Evolutionary conservation across 2,329 filamentous ascomycete genomes (phyloP).

Genomic region (Plenodomus biglobosus): DNA sequence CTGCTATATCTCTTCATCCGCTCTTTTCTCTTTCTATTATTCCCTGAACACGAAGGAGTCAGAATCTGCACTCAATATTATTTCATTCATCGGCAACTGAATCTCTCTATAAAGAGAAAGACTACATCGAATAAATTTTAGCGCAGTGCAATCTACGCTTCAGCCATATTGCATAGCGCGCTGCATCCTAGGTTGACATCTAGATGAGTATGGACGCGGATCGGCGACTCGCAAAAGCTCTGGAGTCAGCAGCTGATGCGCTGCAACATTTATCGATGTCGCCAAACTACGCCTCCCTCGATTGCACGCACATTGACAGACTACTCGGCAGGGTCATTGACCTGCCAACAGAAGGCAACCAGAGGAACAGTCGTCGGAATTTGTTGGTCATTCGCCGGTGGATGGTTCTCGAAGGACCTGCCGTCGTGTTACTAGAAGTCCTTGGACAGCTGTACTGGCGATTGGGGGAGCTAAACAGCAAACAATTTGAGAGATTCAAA

Average conservation of each 20-base stretch:
- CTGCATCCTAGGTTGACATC: slow-evolving; percentile 1
- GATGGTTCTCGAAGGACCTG: slow-evolving; percentile 39
- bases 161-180: slow-evolving; percentile 1
- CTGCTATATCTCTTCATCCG: not conserved
- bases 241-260: slow-evolving; percentile 39
- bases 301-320: slow-evolving; percentile 41
- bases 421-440: slow-evolving; percentile 37
- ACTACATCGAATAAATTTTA: not conserved
- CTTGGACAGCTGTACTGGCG: slow-evolving; percentile 42
- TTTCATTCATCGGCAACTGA: not conserved
- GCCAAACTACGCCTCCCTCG: slow-evolving; percentile 31
- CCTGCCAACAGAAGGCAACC: slow-evolving; percentile 38
- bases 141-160: slow-evolving; percentile 3
- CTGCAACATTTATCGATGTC: slow-evolving; percentile 40
- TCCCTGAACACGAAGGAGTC: not conserved
- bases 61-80: not conserved
- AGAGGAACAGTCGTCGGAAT: slow-evolving; percentile 40
- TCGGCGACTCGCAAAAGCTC: slow-evolving; percentile 33
- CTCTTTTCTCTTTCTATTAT: not conserved
- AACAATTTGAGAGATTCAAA: slow-evolving; percentile 42
- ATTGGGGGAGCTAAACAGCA: slow-evolving; percentile 40
- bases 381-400: slow-evolving; percentile 39
- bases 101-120: not conserved
- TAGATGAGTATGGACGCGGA: slow-evolving; percentile 32
- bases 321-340: slow-evolving; percentile 39